Evolutionary conservation across 2,329 filamentous ascomycete genomes (phyloP), one percentile per base, ranked within the genome.

Genomic region (Penicillium sp.): DNA sequence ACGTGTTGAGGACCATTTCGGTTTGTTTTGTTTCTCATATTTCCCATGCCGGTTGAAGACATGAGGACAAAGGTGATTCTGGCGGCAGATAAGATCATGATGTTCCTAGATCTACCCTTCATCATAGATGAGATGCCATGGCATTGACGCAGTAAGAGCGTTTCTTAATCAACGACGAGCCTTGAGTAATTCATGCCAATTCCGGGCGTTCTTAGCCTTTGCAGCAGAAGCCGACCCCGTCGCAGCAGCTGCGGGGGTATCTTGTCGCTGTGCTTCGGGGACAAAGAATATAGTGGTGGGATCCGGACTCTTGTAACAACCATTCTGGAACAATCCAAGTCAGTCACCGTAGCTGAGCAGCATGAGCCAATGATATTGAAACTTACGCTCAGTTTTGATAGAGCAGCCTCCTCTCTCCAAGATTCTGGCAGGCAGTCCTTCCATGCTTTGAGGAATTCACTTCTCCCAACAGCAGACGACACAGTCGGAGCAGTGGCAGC

Each of bases 171-270:
- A 72, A 57, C 60, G 65, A 52, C 65, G 62, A 48, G 61, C 67
- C 57, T 73, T 74, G 58, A 77, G 75, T 48, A 74, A 64, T 58
- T 77, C 75, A 57, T 77, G 75, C 75, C 75, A 77, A 40, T 76
- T 77, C 48, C 73, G 66, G 34, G 69, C 64, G 50, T 67, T 70
- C 54, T 74, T 75, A 18, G 63, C 67, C 45, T 62, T 65, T n/a
- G 58, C 50, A 31, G 57, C 53, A 29, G 57, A 32, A 38, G 64
- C 57, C 9, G 65, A 57, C 3, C 61, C 63, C 27, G 62, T 58
- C 27, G 60, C 62, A 10, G 62, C 55, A 48, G 65, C 60, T 49
- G 67, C 67, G 49, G 60, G 66, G 6, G 54, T 40, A 45, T 65
- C 67, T 27, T 70, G 62, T 31, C 67, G 64, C 53, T 72, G 71